Percentiles rank a stretch among this genome's conserved stretches.
Conservation (phyloP, 208 protist genomes). For the Blastocrithidia nonstop region DNA sequence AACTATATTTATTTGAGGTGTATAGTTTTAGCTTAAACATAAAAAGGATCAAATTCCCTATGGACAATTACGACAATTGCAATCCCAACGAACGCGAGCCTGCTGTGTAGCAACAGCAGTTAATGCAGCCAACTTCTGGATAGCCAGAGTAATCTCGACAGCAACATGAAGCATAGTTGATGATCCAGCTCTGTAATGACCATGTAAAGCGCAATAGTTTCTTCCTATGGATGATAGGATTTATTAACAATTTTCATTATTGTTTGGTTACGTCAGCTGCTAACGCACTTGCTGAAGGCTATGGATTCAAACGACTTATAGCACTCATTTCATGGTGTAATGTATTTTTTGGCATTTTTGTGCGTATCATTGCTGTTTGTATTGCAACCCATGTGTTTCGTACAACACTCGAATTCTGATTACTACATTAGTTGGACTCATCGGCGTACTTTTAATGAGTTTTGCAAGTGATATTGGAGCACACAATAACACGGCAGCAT, state of each 20-base stretch:
- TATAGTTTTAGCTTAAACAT: no score
- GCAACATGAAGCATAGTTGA: not conserved
- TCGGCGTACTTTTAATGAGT: conserved; percentile 68
- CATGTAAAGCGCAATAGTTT: conserved; percentile 1
- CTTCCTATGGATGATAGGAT: conserved; percentile 33
- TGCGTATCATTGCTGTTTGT: conserved; percentile 64
- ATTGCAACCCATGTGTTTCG: conserved; percentile 33
- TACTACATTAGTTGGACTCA: conserved; percentile 21
- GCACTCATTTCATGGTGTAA: conserved; percentile 62
- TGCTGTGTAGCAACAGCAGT: no score
- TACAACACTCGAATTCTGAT: conserved; percentile 61
- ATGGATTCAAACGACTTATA: conserved; percentile 45
- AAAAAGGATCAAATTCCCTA: no score
- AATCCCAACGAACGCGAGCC: no score
- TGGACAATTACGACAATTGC: no score
- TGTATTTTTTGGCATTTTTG: conserved; percentile 73
- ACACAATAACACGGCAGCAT: conserved; percentile 23
- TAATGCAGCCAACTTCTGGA: no score
- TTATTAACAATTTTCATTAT: conserved; percentile 88
- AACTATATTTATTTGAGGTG: no score
- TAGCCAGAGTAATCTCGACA: not conserved
- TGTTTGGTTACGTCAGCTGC: conserved; percentile 59
- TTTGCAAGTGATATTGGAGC: conserved; percentile 30
- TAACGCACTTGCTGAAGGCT: conserved; percentile 20
- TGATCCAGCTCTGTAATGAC: not conserved